Conservation (phyloP, 2,329 filamentous ascomycete species). For the Magnaporthales sp. region DNA sequence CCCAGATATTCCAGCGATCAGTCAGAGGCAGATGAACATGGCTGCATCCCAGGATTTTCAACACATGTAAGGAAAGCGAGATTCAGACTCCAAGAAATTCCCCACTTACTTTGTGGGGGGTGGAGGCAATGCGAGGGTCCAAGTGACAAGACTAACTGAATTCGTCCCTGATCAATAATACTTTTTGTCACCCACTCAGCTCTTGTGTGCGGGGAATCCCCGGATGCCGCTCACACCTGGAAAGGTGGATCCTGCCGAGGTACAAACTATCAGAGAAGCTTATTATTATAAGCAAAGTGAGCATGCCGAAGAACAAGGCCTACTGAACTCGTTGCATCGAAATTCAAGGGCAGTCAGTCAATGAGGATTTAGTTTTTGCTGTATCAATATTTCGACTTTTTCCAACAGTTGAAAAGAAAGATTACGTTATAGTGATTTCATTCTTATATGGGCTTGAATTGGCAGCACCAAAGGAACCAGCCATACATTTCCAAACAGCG, state of each 20-base stretch:
- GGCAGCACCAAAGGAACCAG: no score
- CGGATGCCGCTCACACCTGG: neutral
- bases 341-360: neutral
- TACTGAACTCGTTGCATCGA: neutral
- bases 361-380: neutral
- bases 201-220: neutral
- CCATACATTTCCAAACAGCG: no score
- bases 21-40: no score
- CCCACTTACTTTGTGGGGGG: neutral
- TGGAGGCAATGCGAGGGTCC: neutral
- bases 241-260: slow-evolving; percentile 1
- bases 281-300: neutral
- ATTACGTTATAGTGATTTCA: no score
- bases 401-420: no score
- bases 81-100: neutral
- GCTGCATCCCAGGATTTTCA: no score
- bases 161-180: neutral
- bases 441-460: no score
- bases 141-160: neutral
- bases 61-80: neutral
- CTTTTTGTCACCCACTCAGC: neutral
- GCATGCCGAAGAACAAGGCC: neutral
- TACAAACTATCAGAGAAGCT: neutral
- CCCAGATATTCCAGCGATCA: no score
- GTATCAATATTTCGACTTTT: no score